Percentiles rank a stretch among this genome's conserved stretches.
Evolutionary conservation across 805 yeast species (phyloP).

Genomic region (Kazachstania psychrophila): DNA sequence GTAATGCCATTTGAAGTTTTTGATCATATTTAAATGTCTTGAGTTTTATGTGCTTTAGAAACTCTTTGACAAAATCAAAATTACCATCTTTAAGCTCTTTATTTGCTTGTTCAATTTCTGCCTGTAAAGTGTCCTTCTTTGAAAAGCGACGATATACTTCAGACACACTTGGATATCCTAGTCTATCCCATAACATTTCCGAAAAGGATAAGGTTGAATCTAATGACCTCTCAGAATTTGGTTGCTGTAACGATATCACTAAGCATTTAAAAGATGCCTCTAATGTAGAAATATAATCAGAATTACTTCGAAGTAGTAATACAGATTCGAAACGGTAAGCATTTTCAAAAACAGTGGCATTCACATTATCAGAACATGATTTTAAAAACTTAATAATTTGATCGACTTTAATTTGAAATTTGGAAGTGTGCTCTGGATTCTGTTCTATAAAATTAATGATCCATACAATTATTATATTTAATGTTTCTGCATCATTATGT

Average conservation of each 20-base stretch:
- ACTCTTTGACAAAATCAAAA: slow-evolving; percentile 36
- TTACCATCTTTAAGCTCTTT: slow-evolving; percentile 12
- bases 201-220: slow-evolving; percentile 3
- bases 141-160: slow-evolving; percentile 10
- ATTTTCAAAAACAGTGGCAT: slow-evolving; percentile 35
- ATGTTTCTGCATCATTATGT: slow-evolving; percentile 62
- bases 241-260: slow-evolving; percentile 44
- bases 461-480: slow-evolving; percentile 68
- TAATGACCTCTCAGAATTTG: slow-evolving; percentile 4
- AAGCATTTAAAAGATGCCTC: slow-evolving; percentile 52
- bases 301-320: slow-evolving; percentile 45
- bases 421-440: slow-evolving; percentile 49
- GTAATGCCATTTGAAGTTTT: slow-evolving; percentile 35
- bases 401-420: slow-evolving; percentile 48
- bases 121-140: slow-evolving; percentile 1
- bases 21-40: slow-evolving; percentile 26
- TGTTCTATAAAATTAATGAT: slow-evolving; percentile 58
- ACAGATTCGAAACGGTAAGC: slow-evolving; percentile 60
- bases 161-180: slow-evolving; percentile 14
- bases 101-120: slow-evolving; percentile 7
- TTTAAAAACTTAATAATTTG: slow-evolving; percentile 53
- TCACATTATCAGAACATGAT: slow-evolving; percentile 23
- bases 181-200: slow-evolving; percentile 13
- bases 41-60: slow-evolving; percentile 33
- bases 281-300: slow-evolving; percentile 35